Evolutionary conservation across 2,329 filamentous ascomycete genomes (phyloP).

Genomic region (Botrytis tulipae): DNA sequence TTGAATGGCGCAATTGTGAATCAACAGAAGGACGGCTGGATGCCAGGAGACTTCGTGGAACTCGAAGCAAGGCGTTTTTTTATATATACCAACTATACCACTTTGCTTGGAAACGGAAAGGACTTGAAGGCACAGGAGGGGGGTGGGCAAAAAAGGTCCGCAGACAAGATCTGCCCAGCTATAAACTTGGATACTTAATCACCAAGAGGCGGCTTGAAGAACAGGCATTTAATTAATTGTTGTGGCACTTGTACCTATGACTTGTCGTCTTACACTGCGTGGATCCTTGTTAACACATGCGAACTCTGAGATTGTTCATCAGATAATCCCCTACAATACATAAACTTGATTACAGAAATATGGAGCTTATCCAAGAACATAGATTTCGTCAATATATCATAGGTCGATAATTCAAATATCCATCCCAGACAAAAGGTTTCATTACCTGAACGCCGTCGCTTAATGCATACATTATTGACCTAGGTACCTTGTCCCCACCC

Average conservation of each 20-base stretch:
- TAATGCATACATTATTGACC: slow-evolving; percentile 20
- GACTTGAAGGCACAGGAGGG: not conserved
- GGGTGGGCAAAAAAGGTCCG: not conserved
- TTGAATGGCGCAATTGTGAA: not conserved
- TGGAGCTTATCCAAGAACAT: not conserved
- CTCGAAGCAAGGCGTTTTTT: not conserved
- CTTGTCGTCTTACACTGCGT: not conserved
- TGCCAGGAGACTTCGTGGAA: not conserved
- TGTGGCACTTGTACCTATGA: not conserved
- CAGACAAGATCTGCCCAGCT: not conserved
- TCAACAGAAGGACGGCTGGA: not conserved
- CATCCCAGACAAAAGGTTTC: slow-evolving; percentile 2
- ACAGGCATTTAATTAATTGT: not conserved
- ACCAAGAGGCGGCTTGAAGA: not conserved
- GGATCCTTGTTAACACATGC: not conserved
- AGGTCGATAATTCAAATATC: slow-evolving; percentile 6
- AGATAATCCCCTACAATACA: not conserved
- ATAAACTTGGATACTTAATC: not conserved
- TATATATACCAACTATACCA: not conserved
- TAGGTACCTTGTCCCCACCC: slow-evolving; percentile 6
- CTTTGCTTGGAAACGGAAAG: not conserved
- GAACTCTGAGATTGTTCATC: not conserved
- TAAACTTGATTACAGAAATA: not conserved
- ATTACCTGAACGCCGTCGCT: slow-evolving; percentile 19
- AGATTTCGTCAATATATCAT: not conserved